phyloP scores from a whole-genome alignment of 2,329 filamentous ascomycete genomes.

The Dothistroma pini region DNA sequence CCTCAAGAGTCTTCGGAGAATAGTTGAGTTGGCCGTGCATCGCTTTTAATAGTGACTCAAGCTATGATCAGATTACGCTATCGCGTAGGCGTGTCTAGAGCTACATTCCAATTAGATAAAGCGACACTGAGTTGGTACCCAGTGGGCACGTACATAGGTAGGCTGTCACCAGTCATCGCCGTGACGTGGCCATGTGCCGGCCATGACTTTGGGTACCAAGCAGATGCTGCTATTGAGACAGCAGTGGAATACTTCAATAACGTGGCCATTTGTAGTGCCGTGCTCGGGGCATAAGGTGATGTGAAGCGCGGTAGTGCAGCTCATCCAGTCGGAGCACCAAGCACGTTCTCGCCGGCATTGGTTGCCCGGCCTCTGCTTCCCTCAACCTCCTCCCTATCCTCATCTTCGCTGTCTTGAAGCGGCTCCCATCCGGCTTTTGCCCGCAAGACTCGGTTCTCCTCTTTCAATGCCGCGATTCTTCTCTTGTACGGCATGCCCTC shows the following conservation, averaged over 20 bases:
- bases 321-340: neutral
- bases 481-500: constrained; percentile 36
- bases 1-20: neutral
- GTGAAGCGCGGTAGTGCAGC: neutral
- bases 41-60: neutral
- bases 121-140: neutral
- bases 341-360: neutral
- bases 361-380: neutral
- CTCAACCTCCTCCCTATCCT: constrained; percentile 31
- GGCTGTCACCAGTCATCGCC: neutral
- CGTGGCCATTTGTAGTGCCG: neutral
- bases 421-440: constrained; percentile 46
- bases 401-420: constrained; percentile 36
- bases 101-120: neutral
- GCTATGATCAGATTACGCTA: neutral
- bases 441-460: constrained; percentile 48
- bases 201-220: neutral
- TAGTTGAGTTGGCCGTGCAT: neutral
- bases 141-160: neutral
- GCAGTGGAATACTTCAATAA: neutral
- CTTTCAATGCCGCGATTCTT: constrained; percentile 42
- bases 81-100: neutral
- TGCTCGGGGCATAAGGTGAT: neutral
- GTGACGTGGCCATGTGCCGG: neutral
- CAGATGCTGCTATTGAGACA: neutral